Base-by-base conservation (phyloP, 108 stramenopile species). In the Pseudonitzschia delicatissima region DNA sequence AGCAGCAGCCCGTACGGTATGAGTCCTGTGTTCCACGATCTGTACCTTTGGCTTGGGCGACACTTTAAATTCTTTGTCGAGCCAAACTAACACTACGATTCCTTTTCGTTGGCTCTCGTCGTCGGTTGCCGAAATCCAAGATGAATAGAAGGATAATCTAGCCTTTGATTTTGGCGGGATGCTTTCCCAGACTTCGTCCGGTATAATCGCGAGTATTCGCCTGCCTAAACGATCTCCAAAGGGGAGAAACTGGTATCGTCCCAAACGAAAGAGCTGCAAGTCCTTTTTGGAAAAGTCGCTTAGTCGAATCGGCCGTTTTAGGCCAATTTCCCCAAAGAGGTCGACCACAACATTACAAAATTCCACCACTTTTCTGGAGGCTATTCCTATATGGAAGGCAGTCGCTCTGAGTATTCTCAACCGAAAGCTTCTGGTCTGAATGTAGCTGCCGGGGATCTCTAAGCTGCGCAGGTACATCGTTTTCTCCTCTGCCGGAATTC, bases 351-450 rank as follows among this genome's bases (percentile, higher is more conserved):
- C 34, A 13, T 68, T 67, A 42, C 68, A 68, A 37, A 75, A 51
- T 21, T 44, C 20, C 1, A 76, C 68, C 39, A 81, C 48, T 0
- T 61, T 55, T 2, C 27, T 18, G 0, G 80, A 76, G 9, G 80
- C 76, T 3, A 39, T 18, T 12, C 36, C 37, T 0, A 64, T 39
- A 65, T 81, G 37, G 37, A 74, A 81, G 18, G 32, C 26, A 28
- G 77, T 76, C 21, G 47, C 42, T 5, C 80, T 61, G 15, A 81
- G 64, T 45, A 81, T 77, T 57, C 58, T 49, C 20, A 81, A 48
- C 4, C 72, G 76, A 36, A 81, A 81, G 17, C 45, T 21, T 12
- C 26, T 7, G 15, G 36, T 45, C n/a, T 34, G 25, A 5, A 81
- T 76, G 35, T 81, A 81, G 2, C 66, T 39, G 55, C 1, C 18